These are phyloP conservation scores for Saitozyma sp. DNA, from an alignment of 768 basidiomycete genomes.

Conservation along the genomic window DNA sequence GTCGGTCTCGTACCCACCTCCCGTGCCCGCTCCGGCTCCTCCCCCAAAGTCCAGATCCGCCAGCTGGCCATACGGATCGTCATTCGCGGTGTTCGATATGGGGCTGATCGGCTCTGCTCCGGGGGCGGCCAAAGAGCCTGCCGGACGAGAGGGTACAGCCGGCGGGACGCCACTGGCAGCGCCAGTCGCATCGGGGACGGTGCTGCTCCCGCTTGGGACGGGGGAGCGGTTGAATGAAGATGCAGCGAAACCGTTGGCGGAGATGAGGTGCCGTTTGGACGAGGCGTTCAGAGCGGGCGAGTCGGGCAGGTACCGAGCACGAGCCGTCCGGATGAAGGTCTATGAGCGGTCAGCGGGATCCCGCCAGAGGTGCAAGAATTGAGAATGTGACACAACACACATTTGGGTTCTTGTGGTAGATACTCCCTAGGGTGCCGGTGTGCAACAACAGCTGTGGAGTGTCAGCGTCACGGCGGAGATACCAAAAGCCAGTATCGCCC, in stretches of 20 bases:
- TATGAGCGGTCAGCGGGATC: conserved; percentile 42
- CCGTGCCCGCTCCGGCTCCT: conserved; percentile 57
- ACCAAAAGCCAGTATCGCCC: too few species aligned
- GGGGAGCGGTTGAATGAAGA: conserved; percentile 14
- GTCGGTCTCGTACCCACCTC: conserved; percentile 65
- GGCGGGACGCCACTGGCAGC: too few species aligned
- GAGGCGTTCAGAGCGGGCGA: conserved; percentile 84
- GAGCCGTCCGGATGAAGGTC: conserved; percentile 91
- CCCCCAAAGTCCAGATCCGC: conserved; percentile 55
- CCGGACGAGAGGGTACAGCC: too few species aligned
- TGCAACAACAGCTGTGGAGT: conserved; percentile 67
- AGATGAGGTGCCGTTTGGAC: conserved; percentile 59
- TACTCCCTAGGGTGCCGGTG: conserved; percentile 88
- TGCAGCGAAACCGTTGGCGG: conserved; percentile 26
- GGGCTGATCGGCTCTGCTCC: too few species aligned
- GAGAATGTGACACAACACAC: conserved; percentile 16
- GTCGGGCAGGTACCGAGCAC: conserved; percentile 76
- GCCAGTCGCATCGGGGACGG: too few species aligned
- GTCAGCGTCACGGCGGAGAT: background rate
- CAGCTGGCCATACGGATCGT: conserved; percentile 81
- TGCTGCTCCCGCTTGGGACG: conserved; percentile 2
- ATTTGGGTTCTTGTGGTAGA: conserved; percentile 98
- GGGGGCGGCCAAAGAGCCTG: too few species aligned
- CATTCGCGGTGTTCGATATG: background rate
- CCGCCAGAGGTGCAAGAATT: background rate